Evolutionary conservation across 805 yeast genomes (phyloP).

Genomic region (Yarrowia yakushimensis): DNA sequence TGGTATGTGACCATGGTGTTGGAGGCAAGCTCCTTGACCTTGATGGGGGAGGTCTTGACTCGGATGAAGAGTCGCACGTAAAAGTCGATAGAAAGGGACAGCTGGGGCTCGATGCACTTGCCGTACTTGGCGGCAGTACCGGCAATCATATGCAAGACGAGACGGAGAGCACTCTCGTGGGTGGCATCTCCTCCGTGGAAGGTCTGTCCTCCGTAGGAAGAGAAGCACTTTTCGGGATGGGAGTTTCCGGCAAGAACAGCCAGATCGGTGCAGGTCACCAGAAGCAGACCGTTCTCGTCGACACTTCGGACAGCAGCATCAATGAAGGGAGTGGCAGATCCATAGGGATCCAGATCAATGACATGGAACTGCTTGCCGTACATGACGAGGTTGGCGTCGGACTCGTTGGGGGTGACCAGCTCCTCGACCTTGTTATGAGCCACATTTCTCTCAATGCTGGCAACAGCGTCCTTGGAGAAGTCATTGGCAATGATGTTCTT

Average conservation of each 20-base stretch:
- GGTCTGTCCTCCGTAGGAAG: slow-evolving; percentile 90
- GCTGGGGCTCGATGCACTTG: slow-evolving; percentile 78
- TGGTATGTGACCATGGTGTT: slow-evolving; percentile 73
- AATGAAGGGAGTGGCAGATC: slow-evolving; percentile 93
- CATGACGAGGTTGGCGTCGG: slow-evolving; percentile 91
- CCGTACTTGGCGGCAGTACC: slow-evolving; percentile 87
- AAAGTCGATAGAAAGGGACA: slow-evolving; percentile 85
- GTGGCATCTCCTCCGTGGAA: slow-evolving; percentile 75
- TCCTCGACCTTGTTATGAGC: slow-evolving; percentile 57
- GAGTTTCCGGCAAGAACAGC: slow-evolving; percentile 95
- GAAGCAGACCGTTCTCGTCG: slow-evolving; percentile 76
- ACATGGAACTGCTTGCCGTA: slow-evolving; percentile 60
- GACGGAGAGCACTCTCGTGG: slow-evolving; percentile 88
- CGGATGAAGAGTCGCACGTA: slow-evolving; percentile 83
- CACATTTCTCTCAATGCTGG: slow-evolving; percentile 69
- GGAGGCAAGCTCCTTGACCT: slow-evolving; percentile 74
- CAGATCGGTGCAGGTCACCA: slow-evolving; percentile 94
- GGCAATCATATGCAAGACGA: slow-evolving; percentile 73
- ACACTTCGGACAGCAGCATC: slow-evolving; percentile 86
- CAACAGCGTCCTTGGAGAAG: slow-evolving; percentile 78
- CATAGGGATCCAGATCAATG: slow-evolving; percentile 94
- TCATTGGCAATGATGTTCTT: slow-evolving; percentile 84
- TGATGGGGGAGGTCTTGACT: slow-evolving; percentile 72
- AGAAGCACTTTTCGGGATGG: slow-evolving; percentile 95
- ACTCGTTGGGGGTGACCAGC: slow-evolving; percentile 64